Base-by-base conservation (phyloP, 208 protist genomes). In the Leishmania martiniquensis region DNA sequence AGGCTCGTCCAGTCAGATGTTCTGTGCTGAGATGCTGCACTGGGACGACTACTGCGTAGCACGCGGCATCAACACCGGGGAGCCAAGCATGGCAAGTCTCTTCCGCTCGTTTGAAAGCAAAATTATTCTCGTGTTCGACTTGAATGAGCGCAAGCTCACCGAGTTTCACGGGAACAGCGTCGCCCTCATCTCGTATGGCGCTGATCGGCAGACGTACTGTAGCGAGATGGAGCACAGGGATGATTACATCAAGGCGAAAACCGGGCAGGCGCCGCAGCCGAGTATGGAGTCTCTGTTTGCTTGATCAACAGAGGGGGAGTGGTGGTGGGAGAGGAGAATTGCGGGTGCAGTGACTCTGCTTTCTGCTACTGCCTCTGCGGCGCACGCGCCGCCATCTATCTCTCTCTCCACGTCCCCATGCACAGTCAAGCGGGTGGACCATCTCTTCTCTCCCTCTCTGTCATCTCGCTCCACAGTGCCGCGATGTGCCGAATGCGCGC, bases 11-110 rank as follows among this genome's bases (percentile, higher is more conserved):
- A 69, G 37, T 32, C 89, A 93, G 54, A 76, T 69, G 60, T 85
- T 89, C 25, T 89, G 82, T 67, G 69, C 85, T 5, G 92, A 96
- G 77, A 94, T 96, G 92, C 39, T 88, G 72, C 92, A 94, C 83
- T 96, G 90, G 89, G 90, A 94, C 67, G 90, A 96, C 57, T 86
- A 77, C 72, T 85, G 87, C 45, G 59, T n/a, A 29, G 68, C 37
- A 34, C 73, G 75, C n/a, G 77, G 78, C 34, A 77, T 89, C 51
- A 66, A n/a, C 51, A 75, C 81, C 4, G 79, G 79, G 25, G 57
- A 42, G 12, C 67, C 77, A 13, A 73, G 67, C 42, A 87, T 90
- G 77, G 22, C 76, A 15, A 66, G 51, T 3, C 83, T 79, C 7
- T 90, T 85, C 71, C 75, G 74, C 29, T 70, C 67, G 0, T 78